Base-by-base conservation (phyloP, 768 basidiomycete genomes). In the Lentinula edodes region DNA sequence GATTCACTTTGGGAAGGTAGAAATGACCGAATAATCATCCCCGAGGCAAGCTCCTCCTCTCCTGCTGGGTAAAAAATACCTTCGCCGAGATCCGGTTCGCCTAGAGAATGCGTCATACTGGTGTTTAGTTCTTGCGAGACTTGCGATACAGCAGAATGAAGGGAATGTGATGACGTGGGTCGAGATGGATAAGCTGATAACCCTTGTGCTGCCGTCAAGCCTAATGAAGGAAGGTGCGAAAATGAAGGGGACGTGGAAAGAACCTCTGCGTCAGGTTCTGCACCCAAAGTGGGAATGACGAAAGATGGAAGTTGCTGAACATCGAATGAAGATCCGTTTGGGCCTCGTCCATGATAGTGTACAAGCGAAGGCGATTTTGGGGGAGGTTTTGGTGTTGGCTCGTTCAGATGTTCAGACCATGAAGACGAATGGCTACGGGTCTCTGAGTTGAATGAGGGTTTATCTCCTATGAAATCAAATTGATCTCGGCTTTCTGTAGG, bases 311-410 rank as follows among this genome's bases (percentile, higher is more conserved):
- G 28, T 9, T 20, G 39, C 8, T 48, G 23, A 42, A 35, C 28
- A 50, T 32, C 23, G 1, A 9, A 35, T 16, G 45, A 36, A 39
- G 36, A 16, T 38, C 35, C 23, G 20, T 32, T 20, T 48, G 6
- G 46, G 23, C 20, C 45, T 58, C 41, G 42, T 28, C 45, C 59
- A 35, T 53, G 52, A 43, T 62, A 54, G 43, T 63, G 63, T 51
- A 56, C 54, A 5, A 65, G 28, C 5, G 65, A 58, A 15, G 66
- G 67, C 4, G 66, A 59, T 32, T 41, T 64, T 5, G 65, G 54
- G 12, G 66, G 67, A 7, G 66, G 61, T 36, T 42, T 64, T 10
- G 67, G 67, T 2, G 67, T 68, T 28, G 64, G 59, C 41, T 66
- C 64, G 38, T 64, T 66, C 5, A 61, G 51, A 16, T 42, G 43